A percentile compares a stretch with the other conserved stretches of the same genome.
Evolutionary conservation across 2,329 filamentous ascomycete species (phyloP).

Genomic region (Myriosclerotinia duriaeana): DNA sequence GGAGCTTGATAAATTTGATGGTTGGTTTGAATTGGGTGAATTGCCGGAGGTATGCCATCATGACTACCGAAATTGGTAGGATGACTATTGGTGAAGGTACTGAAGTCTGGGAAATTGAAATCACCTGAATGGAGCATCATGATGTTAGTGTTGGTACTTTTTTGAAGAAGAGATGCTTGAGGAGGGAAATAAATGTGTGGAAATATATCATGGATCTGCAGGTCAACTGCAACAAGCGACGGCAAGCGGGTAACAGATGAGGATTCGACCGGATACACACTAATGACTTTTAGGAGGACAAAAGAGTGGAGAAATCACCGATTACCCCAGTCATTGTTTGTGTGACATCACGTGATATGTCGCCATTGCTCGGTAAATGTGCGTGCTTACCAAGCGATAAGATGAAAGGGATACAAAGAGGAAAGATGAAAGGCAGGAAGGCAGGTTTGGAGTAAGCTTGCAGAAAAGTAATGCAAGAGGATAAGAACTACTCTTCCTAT

Average conservation of each 20-base stretch:
- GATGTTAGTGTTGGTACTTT: constrained; percentile 36
- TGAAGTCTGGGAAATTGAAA: constrained; percentile 40
- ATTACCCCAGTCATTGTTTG: constrained; percentile 1
- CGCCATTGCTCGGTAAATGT: constrained; percentile 28
- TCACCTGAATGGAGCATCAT: constrained; percentile 36
- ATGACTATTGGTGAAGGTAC: constrained; percentile 30
- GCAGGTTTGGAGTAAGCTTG: neutral
- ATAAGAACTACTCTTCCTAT: constrained; percentile 16
- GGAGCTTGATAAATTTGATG: constrained; percentile 30
- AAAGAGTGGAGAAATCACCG: constrained; percentile 16
- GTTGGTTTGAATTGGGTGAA: constrained; percentile 30
- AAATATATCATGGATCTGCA: constrained; percentile 15
- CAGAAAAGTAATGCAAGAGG: constrained; percentile 17
- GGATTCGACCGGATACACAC: constrained; percentile 14
- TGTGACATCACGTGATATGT: constrained; percentile 36
- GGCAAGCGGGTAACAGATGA: constrained; percentile 17
- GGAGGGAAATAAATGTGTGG: constrained; percentile 20
- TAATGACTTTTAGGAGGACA: constrained; percentile 10
- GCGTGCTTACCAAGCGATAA: constrained; percentile 23
- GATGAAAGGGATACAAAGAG: constrained; percentile 2
- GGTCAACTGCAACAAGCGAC: constrained; percentile 17
- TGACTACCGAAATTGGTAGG: constrained; percentile 29
- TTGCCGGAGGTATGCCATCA: constrained; percentile 21
- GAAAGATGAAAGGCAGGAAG: neutral
- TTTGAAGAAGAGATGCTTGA: constrained; percentile 16